These are phyloP conservation scores for Kwoniella newhampshirensis DNA, from an alignment of 768 basidiomycete species.

Conservation along the genomic window DNA sequence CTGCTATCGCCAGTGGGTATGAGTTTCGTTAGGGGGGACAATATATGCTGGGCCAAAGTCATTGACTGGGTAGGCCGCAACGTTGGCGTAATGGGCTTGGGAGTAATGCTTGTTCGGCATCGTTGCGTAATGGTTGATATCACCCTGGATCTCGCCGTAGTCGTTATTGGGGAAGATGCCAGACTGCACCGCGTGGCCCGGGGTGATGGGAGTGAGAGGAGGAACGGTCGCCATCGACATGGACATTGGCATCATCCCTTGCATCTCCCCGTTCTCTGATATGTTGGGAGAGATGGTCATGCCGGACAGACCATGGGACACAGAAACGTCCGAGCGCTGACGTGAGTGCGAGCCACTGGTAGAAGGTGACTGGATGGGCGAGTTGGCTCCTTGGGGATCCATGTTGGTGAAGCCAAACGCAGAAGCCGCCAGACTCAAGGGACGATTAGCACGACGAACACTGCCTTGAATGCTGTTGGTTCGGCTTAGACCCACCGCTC, in stretches of 20 bases:
- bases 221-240: slow-evolving; percentile 30
- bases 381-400: slow-evolving; percentile 27
- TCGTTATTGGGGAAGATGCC: slow-evolving; percentile 35
- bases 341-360: slow-evolving; percentile 34
- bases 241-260: slow-evolving; percentile 15
- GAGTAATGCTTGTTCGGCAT: slow-evolving; percentile 45
- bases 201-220: slow-evolving; percentile 42
- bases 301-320: slow-evolving; percentile 35
- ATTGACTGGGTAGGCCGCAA: background rate
- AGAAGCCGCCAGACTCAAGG: slow-evolving; percentile 47
- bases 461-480: slow-evolving; percentile 42
- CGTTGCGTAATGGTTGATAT: slow-evolving; percentile 28
- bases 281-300: slow-evolving; percentile 50
- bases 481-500: slow-evolving; percentile 33
- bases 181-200: slow-evolving; percentile 6
- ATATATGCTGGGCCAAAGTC: background rate
- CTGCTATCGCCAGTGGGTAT: background rate
- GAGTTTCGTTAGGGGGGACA: background rate
- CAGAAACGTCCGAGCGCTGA: slow-evolving; percentile 36
- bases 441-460: slow-evolving; percentile 28
- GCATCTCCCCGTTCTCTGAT: slow-evolving; percentile 25
- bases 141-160: slow-evolving; percentile 29
- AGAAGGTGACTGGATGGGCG: slow-evolving; percentile 33
- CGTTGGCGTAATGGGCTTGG: slow-evolving; percentile 1
- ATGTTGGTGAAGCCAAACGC: slow-evolving; percentile 51